Evolutionary conservation across 768 basidiomycete genomes (phyloP).

Genomic region (Calocybe gangraenosa): DNA sequence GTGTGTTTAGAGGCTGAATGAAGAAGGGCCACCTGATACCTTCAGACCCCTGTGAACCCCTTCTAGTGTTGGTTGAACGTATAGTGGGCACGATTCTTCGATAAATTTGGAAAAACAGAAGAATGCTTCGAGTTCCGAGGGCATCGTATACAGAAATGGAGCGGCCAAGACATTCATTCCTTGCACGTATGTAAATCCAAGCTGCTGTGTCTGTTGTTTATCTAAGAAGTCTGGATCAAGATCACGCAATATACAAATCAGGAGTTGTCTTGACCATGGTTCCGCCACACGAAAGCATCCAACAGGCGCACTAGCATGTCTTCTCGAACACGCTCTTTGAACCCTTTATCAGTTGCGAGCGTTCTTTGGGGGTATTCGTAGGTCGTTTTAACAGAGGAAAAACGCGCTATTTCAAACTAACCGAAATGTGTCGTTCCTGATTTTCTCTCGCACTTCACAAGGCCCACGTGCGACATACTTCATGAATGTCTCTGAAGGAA

Average conservation of each 20-base stretch:
- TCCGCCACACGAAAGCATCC: constrained; percentile 98
- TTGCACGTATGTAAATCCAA: constrained; percentile 95
- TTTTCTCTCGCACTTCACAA: constrained; percentile 86
- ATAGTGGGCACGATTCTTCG: constrained; percentile 91
- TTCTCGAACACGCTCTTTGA: constrained; percentile 94
- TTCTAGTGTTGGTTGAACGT: constrained; percentile 93
- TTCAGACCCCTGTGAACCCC: constrained; percentile 94
- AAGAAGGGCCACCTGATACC: constrained; percentile 36
- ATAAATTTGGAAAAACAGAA: constrained; percentile 96
- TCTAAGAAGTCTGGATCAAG: constrained; percentile 36
- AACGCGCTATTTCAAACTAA: constrained; percentile 26
- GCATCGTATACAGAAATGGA: constrained; percentile 96
- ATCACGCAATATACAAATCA: too few species aligned
- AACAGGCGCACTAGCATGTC: constrained; percentile 95
- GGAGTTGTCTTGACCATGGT: constrained; percentile 59
- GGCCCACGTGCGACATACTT: constrained; percentile 80
- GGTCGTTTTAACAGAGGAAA: too few species aligned
- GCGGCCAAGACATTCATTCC: constrained; percentile 99
- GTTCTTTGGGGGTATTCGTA: constrained; percentile 48
- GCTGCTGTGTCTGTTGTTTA: constrained; percentile 69
- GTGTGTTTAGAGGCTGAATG: neutral
- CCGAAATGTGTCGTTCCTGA: constrained; percentile 96
- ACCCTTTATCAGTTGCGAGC: constrained; percentile 93
- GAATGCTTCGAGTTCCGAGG: constrained; percentile 97
- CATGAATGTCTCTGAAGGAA: constrained; percentile 73